phyloP scores from a whole-genome alignment of 176 grass and related monocot species.

The Thalia dealbata region DNA sequence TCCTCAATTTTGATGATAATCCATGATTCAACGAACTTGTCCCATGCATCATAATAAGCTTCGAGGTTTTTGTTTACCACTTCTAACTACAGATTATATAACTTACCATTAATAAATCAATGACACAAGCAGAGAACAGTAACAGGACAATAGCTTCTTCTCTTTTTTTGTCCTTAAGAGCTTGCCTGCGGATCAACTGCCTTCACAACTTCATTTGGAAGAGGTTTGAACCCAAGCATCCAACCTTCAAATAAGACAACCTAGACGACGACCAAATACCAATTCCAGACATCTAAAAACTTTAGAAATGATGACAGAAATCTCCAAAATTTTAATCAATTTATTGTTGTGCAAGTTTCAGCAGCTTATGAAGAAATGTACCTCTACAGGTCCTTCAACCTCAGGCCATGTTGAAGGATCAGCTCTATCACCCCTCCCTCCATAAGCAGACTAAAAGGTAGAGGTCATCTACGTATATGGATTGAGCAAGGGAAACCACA shows the following conservation, averaged over 20 bases:
- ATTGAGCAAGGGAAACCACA: conserved; percentile 13
- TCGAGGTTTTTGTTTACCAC: conserved; percentile 81
- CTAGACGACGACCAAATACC: conserved; percentile 37
- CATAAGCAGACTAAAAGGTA: conserved; percentile 78
- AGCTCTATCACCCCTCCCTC: conserved; percentile 90
- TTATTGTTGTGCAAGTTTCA: not conserved
- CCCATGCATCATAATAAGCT: conserved; percentile 87
- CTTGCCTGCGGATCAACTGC: conserved; percentile 66
- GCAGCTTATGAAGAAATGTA: conserved; percentile 22
- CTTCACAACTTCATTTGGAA: conserved; percentile 80
- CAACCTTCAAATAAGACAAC: conserved; percentile 97
- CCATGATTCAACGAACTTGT: conserved; percentile 88
- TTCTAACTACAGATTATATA: conserved; percentile 48
- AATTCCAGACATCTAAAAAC: not conserved
- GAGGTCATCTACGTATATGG: conserved; percentile 23
- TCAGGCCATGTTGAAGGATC: conserved; percentile 85
- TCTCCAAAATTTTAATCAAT: not conserved
- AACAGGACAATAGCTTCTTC: not conserved
- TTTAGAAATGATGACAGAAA: not conserved
- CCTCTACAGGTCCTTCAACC: conserved; percentile 82
- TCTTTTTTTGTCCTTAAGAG: not conserved
- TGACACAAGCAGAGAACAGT: not conserved
- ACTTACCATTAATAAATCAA: conserved; percentile 3
- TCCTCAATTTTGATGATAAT: conserved; percentile 96
- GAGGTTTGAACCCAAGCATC: conserved; percentile 99